Base-by-base conservation (phyloP, 176 grass and related monocot species). In the Oryza meyeriana region DNA sequence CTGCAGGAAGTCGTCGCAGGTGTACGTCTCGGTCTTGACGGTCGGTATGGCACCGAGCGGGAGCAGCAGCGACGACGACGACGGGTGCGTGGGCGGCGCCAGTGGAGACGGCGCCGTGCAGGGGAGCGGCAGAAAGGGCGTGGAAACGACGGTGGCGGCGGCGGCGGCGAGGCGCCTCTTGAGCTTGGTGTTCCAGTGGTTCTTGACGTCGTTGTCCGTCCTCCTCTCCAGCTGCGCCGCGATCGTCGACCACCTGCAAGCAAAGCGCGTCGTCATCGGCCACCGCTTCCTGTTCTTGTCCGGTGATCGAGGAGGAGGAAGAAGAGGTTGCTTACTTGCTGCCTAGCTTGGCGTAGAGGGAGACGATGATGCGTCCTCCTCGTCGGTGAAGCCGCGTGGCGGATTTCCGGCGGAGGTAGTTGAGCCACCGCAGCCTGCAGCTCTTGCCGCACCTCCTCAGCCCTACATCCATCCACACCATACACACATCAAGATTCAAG, bases 161-260 rank as follows among this genome's bases (percentile, higher is more conserved):
- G 57, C 71, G 18, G 83, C 73, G 67, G 78, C 81, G 78, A 93
- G 68, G 72, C 84, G 72, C 73, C 93, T 87, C 85, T 95, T 95
- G 31, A 97, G 88, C 74, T 97, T 97, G 70, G 92, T 97, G 88
- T 97, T 97, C 94, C 94, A 97, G 83, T 97, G 90, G 85, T 97
- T 97, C 84, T 97, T 97, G 62, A 97, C 86, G 78, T 94, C 90
- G 82, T 97, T 97, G 87, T 97, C 94, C 39, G 94, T 97, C 85
- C 94, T 76, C 59, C 94, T 61, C 68, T 88, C 75, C 41, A 97
- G 64, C 36, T 93, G 86, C 42, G 94, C 86, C 18, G 94, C 94
- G 11, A 97, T 97, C 26, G 89, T 81, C 39, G 94, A 97, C 94
- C 94, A 97, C 79, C 94, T 97, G 78, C 52, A 71, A 13, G 25